Evolutionary conservation across 306 rosid species (phyloP), one percentile per base, ranked within the genome.

Genomic region (Vachellia collinsii): DNA sequence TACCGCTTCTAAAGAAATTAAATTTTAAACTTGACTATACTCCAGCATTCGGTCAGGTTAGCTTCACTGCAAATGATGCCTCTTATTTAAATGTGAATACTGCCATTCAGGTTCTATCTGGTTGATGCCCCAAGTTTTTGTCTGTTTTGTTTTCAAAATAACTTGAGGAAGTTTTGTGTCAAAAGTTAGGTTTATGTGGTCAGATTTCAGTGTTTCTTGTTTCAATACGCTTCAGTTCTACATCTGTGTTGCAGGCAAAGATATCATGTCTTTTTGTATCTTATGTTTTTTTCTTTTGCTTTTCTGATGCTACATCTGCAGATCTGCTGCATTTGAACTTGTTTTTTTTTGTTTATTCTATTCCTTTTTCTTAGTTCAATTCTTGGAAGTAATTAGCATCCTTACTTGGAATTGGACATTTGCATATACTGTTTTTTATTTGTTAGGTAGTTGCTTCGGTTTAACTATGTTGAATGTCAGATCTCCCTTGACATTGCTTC

Each of bases 41-140:
- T 44, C 80, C 94, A 1, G 99, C 99, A 47, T 95, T 95, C 89
- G 72, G 91, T 64, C 97, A 93, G 97, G 98, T 95, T 90, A 85
- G 90, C 69, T 87, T 85, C 80, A 74, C 19, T 50, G 34, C 17
- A 59, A 61, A 14, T 77, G 81, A 62, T 75, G 42, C 38, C 20
- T 68, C 75, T 62, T 77, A 59, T 68, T 78, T 80, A 29, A 72
- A 61, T 41, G 11, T 37, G 36, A 54, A 25, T 47, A 42, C 14
- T 20, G 23, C 12, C 71, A 67, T 72, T 76, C 47, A 47, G 75
- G 25, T 43, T 59, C 44, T 75, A 79, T 78, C n/a, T 58, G 38
- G 23, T 71, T 63, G 70, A 50, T 68, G 56, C 61, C 56, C 11
- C 9, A 48, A 13, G 41, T 66, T 44, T 65, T 78, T 59, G 76